Conservation (phyloP, 768 basidiomycete species). For the Auricularia sp. region DNA sequence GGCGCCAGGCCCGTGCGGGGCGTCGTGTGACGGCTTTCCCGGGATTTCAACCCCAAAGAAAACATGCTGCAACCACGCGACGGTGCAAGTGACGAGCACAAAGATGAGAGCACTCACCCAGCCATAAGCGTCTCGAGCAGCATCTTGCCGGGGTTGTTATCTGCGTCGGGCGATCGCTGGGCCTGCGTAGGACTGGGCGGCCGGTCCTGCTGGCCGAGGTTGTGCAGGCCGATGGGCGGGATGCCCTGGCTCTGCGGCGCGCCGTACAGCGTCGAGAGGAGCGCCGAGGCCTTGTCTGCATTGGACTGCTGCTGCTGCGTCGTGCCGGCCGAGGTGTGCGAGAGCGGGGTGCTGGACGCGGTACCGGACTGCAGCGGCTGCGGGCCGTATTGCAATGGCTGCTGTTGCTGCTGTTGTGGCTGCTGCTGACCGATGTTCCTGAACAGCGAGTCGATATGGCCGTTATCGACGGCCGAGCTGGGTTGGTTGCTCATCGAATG, state of each 20-base stretch:
- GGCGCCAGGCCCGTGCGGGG: background rate
- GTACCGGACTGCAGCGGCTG: slow-evolving; percentile 19
- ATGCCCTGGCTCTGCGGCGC: slow-evolving; percentile 37
- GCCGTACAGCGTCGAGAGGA: slow-evolving; percentile 49
- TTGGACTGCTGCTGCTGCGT: slow-evolving; percentile 26
- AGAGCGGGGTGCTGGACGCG: slow-evolving; percentile 1
- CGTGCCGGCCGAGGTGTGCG: slow-evolving; percentile 25
- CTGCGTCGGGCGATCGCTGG: slow-evolving; percentile 38
- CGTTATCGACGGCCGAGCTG: slow-evolving; percentile 37
- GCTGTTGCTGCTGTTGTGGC: slow-evolving; percentile 24
- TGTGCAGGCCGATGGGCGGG: slow-evolving; percentile 7
- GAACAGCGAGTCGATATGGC: slow-evolving; percentile 60
- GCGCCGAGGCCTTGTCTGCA: slow-evolving; percentile 63
- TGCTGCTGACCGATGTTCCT: slow-evolving; percentile 37
- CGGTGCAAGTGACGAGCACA: background rate
- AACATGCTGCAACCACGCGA: background rate
- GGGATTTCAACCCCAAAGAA: background rate
- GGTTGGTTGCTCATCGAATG: slow-evolving; percentile 21
- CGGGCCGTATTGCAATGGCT: slow-evolving; percentile 14
- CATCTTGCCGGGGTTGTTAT: slow-evolving; percentile 67
- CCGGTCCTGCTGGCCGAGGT: slow-evolving; percentile 16
- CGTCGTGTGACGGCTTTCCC: too few relatives aligned
- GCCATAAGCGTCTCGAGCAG: slow-evolving; percentile 74
- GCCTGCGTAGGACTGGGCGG: slow-evolving; percentile 17
- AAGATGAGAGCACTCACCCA: slow-evolving; percentile 41